Conservation (phyloP, 371 early-diverging fungal species). For the Batrachochytrium dendrobatidis region DNA sequence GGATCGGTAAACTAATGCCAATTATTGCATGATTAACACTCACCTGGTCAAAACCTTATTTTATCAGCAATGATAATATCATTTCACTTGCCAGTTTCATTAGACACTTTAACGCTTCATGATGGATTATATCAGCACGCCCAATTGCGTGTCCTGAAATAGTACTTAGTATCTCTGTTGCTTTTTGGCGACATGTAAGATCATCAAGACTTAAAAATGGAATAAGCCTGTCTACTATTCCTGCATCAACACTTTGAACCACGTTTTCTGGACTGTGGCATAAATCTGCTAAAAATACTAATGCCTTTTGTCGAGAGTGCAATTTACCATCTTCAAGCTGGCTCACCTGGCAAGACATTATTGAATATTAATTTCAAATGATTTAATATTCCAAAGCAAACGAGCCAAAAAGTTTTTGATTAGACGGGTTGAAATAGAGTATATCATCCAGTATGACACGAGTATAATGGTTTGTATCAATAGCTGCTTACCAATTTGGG, state of each 20-base stretch:
- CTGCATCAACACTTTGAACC: conserved; percentile 22
- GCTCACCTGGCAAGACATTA: conserved; percentile 9
- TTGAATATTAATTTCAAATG: background rate
- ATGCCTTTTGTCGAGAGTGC: conserved; percentile 21
- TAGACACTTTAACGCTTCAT: background rate
- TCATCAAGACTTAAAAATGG: background rate
- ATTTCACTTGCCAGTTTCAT: background rate
- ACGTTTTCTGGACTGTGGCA: conserved; percentile 36
- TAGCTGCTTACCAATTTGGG: conserved; percentile 37
- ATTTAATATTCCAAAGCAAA: background rate
- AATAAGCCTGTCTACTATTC: background rate
- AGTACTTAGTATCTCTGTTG: conserved; percentile 31
- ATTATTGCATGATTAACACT: background rate
- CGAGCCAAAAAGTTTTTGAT: background rate
- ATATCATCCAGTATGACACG: background rate
- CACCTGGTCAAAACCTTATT: conserved; percentile 4
- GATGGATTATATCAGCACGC: background rate
- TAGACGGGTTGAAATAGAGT: background rate
- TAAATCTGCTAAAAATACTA: conserved; percentile 33
- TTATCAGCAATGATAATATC: background rate
- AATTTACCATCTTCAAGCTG: conserved; percentile 15
- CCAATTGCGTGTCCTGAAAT: conserved; percentile 15
- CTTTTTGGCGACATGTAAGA: conserved; percentile 15
- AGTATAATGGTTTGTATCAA: background rate
- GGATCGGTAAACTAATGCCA: conserved; percentile 29